Conservation (phyloP, 148 eudicot species). For the Camellia granthamiana region DNA sequence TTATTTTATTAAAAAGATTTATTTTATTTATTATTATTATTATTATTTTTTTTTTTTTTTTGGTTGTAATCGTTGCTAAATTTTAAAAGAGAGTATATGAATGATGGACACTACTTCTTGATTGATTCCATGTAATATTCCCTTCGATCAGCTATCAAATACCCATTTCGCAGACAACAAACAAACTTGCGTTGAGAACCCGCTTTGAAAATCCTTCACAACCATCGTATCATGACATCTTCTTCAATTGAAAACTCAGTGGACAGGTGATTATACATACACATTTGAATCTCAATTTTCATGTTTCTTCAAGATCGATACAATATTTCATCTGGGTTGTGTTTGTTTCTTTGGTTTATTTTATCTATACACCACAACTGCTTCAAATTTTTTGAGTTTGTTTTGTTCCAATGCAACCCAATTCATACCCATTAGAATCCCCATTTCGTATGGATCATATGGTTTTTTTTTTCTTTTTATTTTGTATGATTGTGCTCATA, state of each 20-base stretch:
- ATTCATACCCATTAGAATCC: no score
- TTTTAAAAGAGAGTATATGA: no score
- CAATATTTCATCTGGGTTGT: neutral
- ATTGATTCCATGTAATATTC: conserved; percentile 3
- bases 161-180: conserved; percentile 5
- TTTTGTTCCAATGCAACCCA: conserved; percentile 6
- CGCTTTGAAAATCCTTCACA: neutral
- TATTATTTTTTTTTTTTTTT: no score
- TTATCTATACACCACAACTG: neutral
- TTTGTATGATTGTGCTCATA: neutral
- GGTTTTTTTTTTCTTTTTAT: neutral
- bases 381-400: neutral
- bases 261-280: conserved; percentile 24
- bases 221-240: conserved; percentile 29
- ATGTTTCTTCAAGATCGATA: neutral
- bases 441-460: neutral
- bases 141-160: neutral
- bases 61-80: no score
- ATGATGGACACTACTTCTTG: neutral
- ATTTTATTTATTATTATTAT: no score
- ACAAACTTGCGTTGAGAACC: neutral
- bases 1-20: no score
- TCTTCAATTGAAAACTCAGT: conserved; percentile 30
- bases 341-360: conserved; percentile 6
- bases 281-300: neutral